Evolutionary conservation across 441 rosid species (phyloP).

Genomic region (Adansonia madagascariensis): DNA sequence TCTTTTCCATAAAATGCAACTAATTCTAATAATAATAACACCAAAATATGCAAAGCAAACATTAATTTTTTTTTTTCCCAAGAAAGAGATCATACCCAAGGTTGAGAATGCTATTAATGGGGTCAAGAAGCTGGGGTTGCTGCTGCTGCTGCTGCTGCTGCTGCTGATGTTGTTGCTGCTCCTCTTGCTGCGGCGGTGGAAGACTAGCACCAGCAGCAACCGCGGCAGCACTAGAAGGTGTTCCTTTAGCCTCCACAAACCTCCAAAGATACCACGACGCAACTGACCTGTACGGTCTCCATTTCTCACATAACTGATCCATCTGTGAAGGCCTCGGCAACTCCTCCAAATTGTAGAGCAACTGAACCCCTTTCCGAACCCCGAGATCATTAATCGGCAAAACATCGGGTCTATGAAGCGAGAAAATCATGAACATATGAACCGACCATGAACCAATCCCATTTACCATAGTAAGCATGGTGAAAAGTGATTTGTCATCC

Average conservation of each 20-base stretch:
- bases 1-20: background rate
- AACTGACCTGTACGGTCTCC: slow-evolving; percentile 94
- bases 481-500: slow-evolving; percentile 93
- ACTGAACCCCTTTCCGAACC: slow-evolving; percentile 86
- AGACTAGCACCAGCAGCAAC: slow-evolving; percentile 55
- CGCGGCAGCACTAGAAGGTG: slow-evolving; percentile 65
- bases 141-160: slow-evolving; percentile 30
- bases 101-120: slow-evolving; percentile 80
- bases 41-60: background rate
- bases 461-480: slow-evolving; percentile 97
- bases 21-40: background rate
- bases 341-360: slow-evolving; percentile 72
- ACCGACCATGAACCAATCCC: slow-evolving; percentile 99
- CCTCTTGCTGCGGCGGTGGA: slow-evolving; percentile 59
- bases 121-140: slow-evolving; percentile 63
- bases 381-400: slow-evolving; percentile 91
- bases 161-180: slow-evolving; percentile 51
- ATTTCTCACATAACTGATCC: slow-evolving; percentile 83
- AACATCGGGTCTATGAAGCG: slow-evolving; percentile 95
- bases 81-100: slow-evolving; percentile 62
- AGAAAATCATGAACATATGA: slow-evolving; percentile 95
- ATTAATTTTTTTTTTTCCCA: background rate
- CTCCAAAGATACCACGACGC: slow-evolving; percentile 95
- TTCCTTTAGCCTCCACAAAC: slow-evolving; percentile 68
- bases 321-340: slow-evolving; percentile 92